Base-by-base conservation (phyloP, 331 rosid genomes). In the Stylosanthes scabra region DNA sequence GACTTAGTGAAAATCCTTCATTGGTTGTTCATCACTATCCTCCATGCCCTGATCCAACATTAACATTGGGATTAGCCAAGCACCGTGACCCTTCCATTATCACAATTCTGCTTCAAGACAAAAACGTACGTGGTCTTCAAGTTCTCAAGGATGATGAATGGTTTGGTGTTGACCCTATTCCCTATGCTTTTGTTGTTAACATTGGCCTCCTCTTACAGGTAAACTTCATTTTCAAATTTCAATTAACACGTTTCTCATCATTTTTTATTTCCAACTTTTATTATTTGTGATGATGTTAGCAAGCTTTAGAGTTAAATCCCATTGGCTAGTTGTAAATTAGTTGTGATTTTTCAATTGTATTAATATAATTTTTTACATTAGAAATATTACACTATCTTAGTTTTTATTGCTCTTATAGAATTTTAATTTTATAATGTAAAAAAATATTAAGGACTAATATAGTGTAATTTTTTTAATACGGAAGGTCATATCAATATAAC, bases 151-250 rank as follows among this genome's bases (percentile, higher is more conserved):
- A 87, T 65, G 91, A 83, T 2, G 72, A 75, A 31, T 89, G 97
- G 96, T 68, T 89, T 75, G 80, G 63, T 0, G 90, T 89, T 69
- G 67, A 84, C 14, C 97, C 93, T 20, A 56, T 86, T 42, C 71
- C 91, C 6, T 12, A 68, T 44, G 91, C 93, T 4, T 86, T 91
- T 78, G 90, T 91, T 1, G 86, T 91, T 37, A 91, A 91, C 81
- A 59, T 87, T 16, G 97, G 97, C 9, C 69, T 75, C 49, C 58
- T 89, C 44, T 66, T 91, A 31, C 96, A 91, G 90, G 96, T 88
- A 82, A 52, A 6, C 0, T 52, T 52, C 14, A 6, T 1, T 52
- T 52, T 52, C 58, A 14, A 6, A 0, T 52, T 52, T 52, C 58
- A 14, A 52, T 52, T 6, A 52, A 3, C 56, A 6, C 6, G 4